These are phyloP conservation scores for Pythium sukuiense DNA, from an alignment of 352 stramenopile species.

Conservation along the genomic window DNA sequence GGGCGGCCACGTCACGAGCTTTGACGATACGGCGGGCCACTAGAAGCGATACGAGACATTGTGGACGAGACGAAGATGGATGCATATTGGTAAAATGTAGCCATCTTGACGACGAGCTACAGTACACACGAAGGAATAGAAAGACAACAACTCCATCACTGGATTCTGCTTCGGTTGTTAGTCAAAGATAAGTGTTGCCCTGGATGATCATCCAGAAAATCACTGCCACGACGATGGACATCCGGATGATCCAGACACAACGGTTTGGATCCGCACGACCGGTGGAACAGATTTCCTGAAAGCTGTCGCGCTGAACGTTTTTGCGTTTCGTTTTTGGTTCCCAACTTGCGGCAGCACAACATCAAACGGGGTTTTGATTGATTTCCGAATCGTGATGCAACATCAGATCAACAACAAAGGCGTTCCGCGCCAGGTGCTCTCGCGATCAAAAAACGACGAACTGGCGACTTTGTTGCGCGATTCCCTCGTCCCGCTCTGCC, in stretches of 20 bases:
- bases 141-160: slow-evolving; percentile 1
- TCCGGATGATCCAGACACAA: background rate
- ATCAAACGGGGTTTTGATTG: background rate
- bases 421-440: slow-evolving; percentile 3
- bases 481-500: background rate
- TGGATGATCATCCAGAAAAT: slow-evolving; percentile 3
- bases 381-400: background rate
- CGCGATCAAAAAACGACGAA: slow-evolving; percentile 5
- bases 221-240: background rate
- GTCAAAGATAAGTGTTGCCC: background rate
- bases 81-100: background rate
- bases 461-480: slow-evolving; percentile 4
- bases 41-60: background rate
- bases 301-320: slow-evolving; percentile 1
- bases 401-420: slow-evolving; percentile 8
- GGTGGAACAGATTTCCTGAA: background rate
- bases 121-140: background rate
- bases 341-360: background rate
- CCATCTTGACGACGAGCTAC: background rate
- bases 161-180: background rate
- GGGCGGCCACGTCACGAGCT: slow-evolving; percentile 18
- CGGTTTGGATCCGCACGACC: background rate
- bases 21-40: slow-evolving; percentile 2
- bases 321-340: background rate
- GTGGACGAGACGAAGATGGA: background rate